Evolutionary conservation across 2,329 filamentous ascomycete genomes (phyloP), one percentile per base, ranked within the genome.

Genomic region (Coleophoma cylindrospora): DNA sequence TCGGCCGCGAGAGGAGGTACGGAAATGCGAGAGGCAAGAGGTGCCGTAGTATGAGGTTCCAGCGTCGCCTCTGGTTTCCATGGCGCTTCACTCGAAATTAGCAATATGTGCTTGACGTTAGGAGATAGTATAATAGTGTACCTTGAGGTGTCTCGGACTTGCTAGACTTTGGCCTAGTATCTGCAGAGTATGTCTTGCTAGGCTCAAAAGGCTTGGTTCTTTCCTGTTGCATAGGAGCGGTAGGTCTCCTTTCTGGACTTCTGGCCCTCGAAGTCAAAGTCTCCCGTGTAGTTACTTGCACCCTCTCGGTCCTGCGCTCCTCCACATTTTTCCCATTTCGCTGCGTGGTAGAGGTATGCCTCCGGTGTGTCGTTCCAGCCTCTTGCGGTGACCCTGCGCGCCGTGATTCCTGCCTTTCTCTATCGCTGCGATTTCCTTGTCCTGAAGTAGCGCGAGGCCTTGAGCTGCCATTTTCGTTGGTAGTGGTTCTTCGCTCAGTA

Each of bases 31-130:
- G 68, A 68, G 27, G 71, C 71, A 37, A 72, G 60, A 27, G 69
- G 72, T 21, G 82, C 81, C 22, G 80, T 76, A 0, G 81, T 83
- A 58, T 82, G 82, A 6, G 80, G 75, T 34, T 91, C 74, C 19
- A 97, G 72, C 1, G 80, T 85, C 9, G 84, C 92, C 64, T 89
- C 80, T 0, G 94, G 92, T 50, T 83, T 84, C 94, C 94, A 97
- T 62, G 73, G 70, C 55, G 68, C 73, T 75, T 54, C 21, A 34
- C 12, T 43, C 27, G 27, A 27, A 27, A 27, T 27, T 27, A 27
- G 27, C 9, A 27, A 27, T 10, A 27, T 27, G 27, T 8, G 2
- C 27, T 27, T 27, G 27, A 3, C 27, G 6, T 27, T 27, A 27
- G 9, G 27, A 8, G 9, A 10, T 27, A 27, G 7, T 27, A 27